Base-by-base conservation (phyloP, 306 rosid species). In the Biancaea sappan region DNA sequence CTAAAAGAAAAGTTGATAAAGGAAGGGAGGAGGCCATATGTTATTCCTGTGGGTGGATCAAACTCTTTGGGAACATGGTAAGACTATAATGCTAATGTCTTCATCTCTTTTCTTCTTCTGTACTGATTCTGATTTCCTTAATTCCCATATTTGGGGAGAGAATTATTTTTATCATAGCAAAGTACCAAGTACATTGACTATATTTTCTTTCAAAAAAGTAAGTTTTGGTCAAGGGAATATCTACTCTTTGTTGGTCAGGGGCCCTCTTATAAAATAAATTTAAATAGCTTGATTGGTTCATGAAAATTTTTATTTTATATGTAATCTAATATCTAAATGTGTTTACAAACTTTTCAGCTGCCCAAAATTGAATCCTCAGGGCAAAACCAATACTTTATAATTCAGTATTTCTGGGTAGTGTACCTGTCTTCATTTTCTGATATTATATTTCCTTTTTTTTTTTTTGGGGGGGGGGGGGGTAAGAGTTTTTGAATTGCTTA, bases 1-100 rank as follows among this genome's bases (percentile, higher is more conserved):
- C 85, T 94, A 12, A 90, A 86, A 83, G 88, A 88, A 72, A 94
- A 80, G 81, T 86, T 94, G 83, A 66, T 86, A 32, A 87, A 80
- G n/a, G 92, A 92, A 84, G 99, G 97, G 68, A 90, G 91, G 84
- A 88, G 79, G 71, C 97, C 99, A 26, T 94, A 94, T 72, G 87
- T 90, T 77, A 92, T 94, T 83, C 97, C 99, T 2, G 90, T 87
- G 28, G 99, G 97, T 19, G 97, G 99, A 77, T 94, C 99, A 64
- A 89, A 94, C 78, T 87, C 95, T 41, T 80, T 88, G 9, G 99
- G 96, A 74, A 92, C 96, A 73, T 94, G 99, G 98, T 92, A 81
- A 79, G 89, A 71, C 73, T 77, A 57, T 58, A 61, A 34, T 60
- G 25, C 63, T 53, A 54, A 37, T 73, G 44, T 37, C 73, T 51